These are phyloP conservation scores for Kuraishia capsulata DNA, from an alignment of 805 yeast species.

Conservation along the genomic window DNA sequence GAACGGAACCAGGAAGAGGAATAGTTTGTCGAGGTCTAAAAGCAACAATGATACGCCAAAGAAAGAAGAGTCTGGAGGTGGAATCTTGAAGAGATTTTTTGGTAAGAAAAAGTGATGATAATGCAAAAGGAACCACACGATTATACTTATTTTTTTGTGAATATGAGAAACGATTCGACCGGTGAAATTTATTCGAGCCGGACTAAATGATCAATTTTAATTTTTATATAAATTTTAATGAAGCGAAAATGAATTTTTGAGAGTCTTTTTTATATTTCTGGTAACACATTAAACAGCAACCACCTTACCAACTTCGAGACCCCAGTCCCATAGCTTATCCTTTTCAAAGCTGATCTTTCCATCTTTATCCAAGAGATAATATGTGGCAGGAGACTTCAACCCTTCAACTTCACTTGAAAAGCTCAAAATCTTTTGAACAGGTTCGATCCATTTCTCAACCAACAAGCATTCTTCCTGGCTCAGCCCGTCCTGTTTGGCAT, in stretches of 20 bases:
- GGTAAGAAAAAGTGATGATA: background rate
- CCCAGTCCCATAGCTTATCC: background rate
- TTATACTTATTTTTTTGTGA: too few species aligned
- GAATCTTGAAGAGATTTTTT: slow-evolving; percentile 1
- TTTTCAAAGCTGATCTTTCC: background rate
- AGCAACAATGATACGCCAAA: too few species aligned
- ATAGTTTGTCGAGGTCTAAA: too few species aligned
- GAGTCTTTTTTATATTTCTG: too few species aligned
- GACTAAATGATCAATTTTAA: too few species aligned
- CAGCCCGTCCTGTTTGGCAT: slow-evolving; percentile 16
- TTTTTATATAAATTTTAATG: too few species aligned
- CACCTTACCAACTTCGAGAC: background rate
- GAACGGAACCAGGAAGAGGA: too few species aligned
- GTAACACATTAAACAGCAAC: background rate
- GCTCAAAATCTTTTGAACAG: background rate
- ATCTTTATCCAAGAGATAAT: background rate
- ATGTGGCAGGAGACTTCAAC: background rate
- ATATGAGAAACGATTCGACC: too few species aligned
- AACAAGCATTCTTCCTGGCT: slow-evolving; percentile 15
- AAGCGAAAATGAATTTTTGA: background rate
- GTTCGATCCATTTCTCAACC: slow-evolving; percentile 14
- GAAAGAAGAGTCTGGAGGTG: background rate
- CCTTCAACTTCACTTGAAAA: background rate
- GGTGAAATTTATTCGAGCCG: too few species aligned
- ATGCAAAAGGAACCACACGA: background rate